phyloP scores from a whole-genome alignment of 2,329 filamentous ascomycete genomes.

The Penicillium sp. region DNA sequence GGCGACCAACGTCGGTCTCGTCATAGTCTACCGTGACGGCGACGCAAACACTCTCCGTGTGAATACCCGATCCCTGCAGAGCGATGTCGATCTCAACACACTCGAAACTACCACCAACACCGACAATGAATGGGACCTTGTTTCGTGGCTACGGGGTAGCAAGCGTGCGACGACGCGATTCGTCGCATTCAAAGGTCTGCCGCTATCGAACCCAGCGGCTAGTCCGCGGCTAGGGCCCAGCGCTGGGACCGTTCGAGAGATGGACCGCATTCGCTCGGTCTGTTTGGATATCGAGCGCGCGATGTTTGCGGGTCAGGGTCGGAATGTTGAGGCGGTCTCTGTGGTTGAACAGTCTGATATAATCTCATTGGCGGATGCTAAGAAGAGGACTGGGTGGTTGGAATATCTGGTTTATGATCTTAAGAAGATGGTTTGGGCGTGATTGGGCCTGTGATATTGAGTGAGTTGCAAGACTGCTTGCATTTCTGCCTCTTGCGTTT shows the following conservation, averaged over 20 bases:
- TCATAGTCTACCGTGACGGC: conserved; percentile 72
- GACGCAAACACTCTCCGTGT: conserved; percentile 70
- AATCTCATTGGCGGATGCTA: conserved; percentile 79
- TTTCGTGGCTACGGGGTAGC: conserved; percentile 40
- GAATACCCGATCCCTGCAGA: conserved; percentile 76
- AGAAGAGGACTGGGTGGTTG: conserved; percentile 77
- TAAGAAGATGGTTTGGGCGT: conserved; percentile 87
- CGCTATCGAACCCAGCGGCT: conserved; percentile 32
- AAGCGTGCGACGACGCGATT: conserved; percentile 33
- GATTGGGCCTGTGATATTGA: neutral
- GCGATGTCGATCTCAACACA: conserved; percentile 51
- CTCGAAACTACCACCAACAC: conserved; percentile 28
- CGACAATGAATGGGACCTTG: conserved; percentile 40
- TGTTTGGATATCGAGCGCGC: conserved; percentile 74
- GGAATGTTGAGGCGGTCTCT: conserved; percentile 36
- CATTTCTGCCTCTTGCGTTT: neutral
- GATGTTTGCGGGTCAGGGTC: conserved; percentile 50
- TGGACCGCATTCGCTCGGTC: conserved; percentile 59
- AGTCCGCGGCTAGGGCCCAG: conserved; percentile 19
- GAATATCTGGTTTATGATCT: conserved; percentile 86
- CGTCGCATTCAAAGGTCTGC: conserved; percentile 45
- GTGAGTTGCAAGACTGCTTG: neutral
- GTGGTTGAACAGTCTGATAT: conserved; percentile 64
- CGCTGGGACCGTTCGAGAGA: conserved; percentile 41
- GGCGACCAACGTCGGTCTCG: conserved; percentile 75